Evolutionary conservation across 805 yeast genomes (phyloP), one percentile per base, ranked within the genome.

Genomic region (Wickerhamiella qilinensis): DNA sequence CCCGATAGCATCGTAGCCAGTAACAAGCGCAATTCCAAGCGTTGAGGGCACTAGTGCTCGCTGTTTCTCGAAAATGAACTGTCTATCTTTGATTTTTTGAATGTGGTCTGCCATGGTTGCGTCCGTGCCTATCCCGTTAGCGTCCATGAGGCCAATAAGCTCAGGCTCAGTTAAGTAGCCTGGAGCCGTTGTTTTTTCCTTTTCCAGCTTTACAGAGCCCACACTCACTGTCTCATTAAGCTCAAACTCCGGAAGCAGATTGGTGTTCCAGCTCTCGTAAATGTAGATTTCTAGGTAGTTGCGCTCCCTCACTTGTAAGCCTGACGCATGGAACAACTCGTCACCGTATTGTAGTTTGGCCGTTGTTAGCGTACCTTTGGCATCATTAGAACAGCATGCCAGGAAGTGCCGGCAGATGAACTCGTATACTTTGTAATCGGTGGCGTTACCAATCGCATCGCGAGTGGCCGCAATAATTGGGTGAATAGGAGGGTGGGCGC

Each of bases 61-160:
- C 25, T 37, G 36, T 22, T 35, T 38, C 46, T 68, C 74, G 15
- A 57, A 59, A 3, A 82, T 71, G 50, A 86, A 93, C 16, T 74
- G 73, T 38, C 98, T 60, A 9, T 57, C 56, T 21, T 69, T 59
- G 32, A 91, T 75, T 52, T 81, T 86, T 41, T 80, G 85, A 29
- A 91, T 91, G 57, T 91, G 99, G 32, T 91, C 98, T 0, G 97
- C 98, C 58, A 91, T 93, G 0, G 99, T 91, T 1, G 99, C 99
- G 62, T 91, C 99, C 0, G 99, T 91, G 2, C 99, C 99, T 33
- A 91, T 91, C 0, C 97, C 97, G 56, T 91, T 91, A 9, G 75
- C 81, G 61, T 93, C 97, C 99, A 91, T 91, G 35, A 91, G 61
- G 8, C 83, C 77, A 58, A 91, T 84, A 18, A 91, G 65, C 53